Evolutionary conservation across 768 basidiomycete species (phyloP).

Genomic region (Mycena pura): DNA sequence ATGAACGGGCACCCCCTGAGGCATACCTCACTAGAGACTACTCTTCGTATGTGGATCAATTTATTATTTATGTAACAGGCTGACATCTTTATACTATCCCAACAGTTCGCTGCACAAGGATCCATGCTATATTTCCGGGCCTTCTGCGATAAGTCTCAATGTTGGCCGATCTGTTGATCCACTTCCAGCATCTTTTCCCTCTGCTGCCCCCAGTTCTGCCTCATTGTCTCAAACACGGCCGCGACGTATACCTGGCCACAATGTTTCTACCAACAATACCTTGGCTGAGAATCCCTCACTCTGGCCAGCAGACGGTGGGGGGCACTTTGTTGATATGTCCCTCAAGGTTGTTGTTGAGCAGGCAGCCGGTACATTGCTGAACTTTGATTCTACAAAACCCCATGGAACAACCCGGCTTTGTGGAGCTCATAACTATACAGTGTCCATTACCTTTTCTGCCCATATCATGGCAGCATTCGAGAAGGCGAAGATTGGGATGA

Average conservation of each 20-base stretch:
- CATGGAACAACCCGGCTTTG: conserved; percentile 10
- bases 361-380: neutral
- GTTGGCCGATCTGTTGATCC: neutral
- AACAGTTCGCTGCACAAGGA: neutral
- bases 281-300: neutral
- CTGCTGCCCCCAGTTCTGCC: too few relatives aligned
- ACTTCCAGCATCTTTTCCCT: neutral
- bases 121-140: neutral
- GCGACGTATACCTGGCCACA: neutral
- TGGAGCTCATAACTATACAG: neutral
- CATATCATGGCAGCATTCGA: neutral
- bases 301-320: neutral
- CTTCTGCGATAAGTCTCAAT: neutral
- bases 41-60: neutral
- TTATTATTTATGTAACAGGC: neutral
- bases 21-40: neutral
- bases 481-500: neutral
- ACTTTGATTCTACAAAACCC: neutral
- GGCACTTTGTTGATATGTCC: conserved; percentile 3
- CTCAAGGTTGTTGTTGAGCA: neutral
- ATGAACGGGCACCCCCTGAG: neutral
- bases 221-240: too few relatives aligned
- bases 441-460: neutral
- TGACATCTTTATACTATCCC: neutral
- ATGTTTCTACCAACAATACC: neutral